Evolutionary conservation across 768 basidiomycete genomes (phyloP).

Genomic region (Kwoniella sp.): DNA sequence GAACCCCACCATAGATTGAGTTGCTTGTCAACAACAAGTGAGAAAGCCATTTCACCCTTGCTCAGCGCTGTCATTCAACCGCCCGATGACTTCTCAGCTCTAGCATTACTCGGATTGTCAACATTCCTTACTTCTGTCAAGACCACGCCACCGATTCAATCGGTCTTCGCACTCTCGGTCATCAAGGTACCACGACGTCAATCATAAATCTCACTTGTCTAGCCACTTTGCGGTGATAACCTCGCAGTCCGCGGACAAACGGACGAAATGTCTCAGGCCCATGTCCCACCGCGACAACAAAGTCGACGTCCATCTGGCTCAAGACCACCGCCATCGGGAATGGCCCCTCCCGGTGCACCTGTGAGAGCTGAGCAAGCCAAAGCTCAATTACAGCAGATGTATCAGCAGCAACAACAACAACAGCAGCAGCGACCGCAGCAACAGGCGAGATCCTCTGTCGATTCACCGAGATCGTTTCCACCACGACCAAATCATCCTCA

Average conservation of each 20-base stretch:
- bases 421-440: slow-evolving; percentile 9
- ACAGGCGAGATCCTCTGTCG: not conserved
- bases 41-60: slow-evolving; percentile 19
- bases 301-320: slow-evolving; percentile 9
- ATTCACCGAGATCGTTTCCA: not conserved
- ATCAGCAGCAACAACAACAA: slow-evolving; percentile 12
- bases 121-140: slow-evolving; percentile 11
- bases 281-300: slow-evolving; percentile 1
- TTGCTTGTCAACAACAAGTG: slow-evolving; percentile 8
- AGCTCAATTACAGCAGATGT: slow-evolving; percentile 8
- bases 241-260: no score
- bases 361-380: slow-evolving; percentile 19
- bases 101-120: no score
- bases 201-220: not conserved
- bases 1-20: not conserved
- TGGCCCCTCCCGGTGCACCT: slow-evolving; percentile 29
- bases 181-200: not conserved
- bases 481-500: slow-evolving; percentile 7
- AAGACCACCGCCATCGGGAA: slow-evolving; percentile 15
- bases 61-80: slow-evolving; percentile 9
- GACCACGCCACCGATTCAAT: not conserved
- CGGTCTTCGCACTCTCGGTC: not conserved
- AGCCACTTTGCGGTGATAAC: not conserved
- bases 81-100: not conserved
- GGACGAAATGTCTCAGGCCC: not conserved